Evolutionary conservation across 441 rosid genomes (phyloP), one percentile per base, ranked within the genome.

Genomic region (Capsella rubella): DNA sequence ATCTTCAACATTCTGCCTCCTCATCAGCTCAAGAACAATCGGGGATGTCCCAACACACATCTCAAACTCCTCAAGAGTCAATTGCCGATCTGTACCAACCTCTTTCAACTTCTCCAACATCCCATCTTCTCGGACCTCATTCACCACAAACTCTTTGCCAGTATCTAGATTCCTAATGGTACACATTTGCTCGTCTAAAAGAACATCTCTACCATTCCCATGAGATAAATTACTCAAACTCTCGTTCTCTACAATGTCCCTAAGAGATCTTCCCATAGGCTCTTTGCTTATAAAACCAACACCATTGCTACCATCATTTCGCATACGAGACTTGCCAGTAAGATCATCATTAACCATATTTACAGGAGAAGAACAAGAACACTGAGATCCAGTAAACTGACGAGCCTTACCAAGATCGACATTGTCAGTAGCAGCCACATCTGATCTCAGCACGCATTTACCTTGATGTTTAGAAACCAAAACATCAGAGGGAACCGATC

Each of bases 41-140:
- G 98, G 99, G 0, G 99, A 95, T 59, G 90, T 96, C 63, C 99
- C 98, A 29, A 95, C 96, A 49, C 87, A 83, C 81, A 86, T 82
- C 80, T 92, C 95, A 74, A 95, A 92, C 85, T 95, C 99, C 79
- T 95, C 99, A 59, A 90, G 73, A 3, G 98, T 95, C 87, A 91
- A 79, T 59, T 90, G 97, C 75, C 91, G 84, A 57, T 91, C 97
- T 0, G 98, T 95, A 45, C 89, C 98, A 6, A 95, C 93, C 80
- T 95, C 98, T 84, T 87, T 90, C 77, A 95, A 80, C 83, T 86
- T 90, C 71, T 95, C 89, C 87, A 91, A 88, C 71, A 72, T 75
- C 55, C 97, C 99, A 75, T 90, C 97, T 79, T 92, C 93, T 78
- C 88, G 79, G 50, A 90, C 76, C 82, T 91, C 99, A 65, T 95